These are phyloP conservation scores for Neodidymelliopsis sp. DNA, from an alignment of 2,329 filamentous ascomycete genomes.

Conservation along the genomic window DNA sequence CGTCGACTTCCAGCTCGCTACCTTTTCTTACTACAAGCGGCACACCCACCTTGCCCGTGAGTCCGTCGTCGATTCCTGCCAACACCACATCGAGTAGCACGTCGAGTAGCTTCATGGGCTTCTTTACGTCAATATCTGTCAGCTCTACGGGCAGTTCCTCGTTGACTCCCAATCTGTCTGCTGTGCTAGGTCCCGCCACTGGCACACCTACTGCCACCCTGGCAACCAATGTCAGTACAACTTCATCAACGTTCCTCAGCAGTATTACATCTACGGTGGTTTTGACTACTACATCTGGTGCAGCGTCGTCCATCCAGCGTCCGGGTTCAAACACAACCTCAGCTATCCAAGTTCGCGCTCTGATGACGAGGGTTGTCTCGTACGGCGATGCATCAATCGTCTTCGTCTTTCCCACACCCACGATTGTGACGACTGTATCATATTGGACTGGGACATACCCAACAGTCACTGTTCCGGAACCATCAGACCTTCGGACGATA, in stretches of 20 bases:
- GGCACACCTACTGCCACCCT: background rate
- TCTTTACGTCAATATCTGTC: background rate
- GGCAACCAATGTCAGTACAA: too few species aligned
- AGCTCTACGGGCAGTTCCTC: background rate
- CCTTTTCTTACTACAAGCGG: background rate
- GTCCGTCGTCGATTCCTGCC: background rate
- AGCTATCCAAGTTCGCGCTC: slow-evolving; percentile 10
- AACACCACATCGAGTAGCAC: background rate
- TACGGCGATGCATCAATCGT: slow-evolving; percentile 33
- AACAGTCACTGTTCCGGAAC: slow-evolving; percentile 34
- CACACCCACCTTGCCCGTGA: background rate
- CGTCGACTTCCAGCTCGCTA: background rate
- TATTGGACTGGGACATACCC: slow-evolving; percentile 45
- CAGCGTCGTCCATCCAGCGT: background rate
- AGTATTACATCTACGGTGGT: background rate
- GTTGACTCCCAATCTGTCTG: background rate
- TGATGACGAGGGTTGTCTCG: slow-evolving; percentile 36
- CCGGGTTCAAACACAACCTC: background rate
- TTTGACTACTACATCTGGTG: background rate
- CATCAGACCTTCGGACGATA: slow-evolving; percentile 30
- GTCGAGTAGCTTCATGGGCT: background rate
- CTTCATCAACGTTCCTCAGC: background rate
- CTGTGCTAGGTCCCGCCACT: background rate
- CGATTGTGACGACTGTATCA: slow-evolving; percentile 40
- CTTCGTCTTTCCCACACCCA: slow-evolving; percentile 41